Evolutionary conservation across 2,329 filamentous ascomycete species (phyloP), one percentile per base, ranked within the genome.

Genomic region (Alternaria postmessia): DNA sequence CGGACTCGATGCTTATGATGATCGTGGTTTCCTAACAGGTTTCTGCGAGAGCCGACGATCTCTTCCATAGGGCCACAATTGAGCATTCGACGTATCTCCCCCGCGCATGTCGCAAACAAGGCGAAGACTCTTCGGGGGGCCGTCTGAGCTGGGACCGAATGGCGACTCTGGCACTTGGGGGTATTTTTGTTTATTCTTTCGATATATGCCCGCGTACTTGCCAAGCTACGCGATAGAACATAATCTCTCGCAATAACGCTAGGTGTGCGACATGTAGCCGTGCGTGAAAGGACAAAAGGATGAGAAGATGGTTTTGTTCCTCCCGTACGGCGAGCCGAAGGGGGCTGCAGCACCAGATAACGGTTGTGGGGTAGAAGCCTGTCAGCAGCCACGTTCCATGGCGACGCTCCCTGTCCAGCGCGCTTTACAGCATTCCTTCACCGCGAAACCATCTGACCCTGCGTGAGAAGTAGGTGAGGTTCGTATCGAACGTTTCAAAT

Each of bases 401-500:
- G 52, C 55, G 39, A 32, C 44, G 41, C 49, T 47, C 20, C 22
- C 32, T 51, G 44, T 43, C 48, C 48, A 44, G 54, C 44, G 41
- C 14, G 49, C 48, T 44, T 55, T 38, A 44, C 61, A 43, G 46
- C 54, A 51, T 41, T 38, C 38, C 4, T 46, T 34, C 24, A 57
- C 22, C 26, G 47, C 54, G 26, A 48, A 36, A 46, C n/a, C 18
- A 30, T 24, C 14, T 28, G 48, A 36, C 38, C 47, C 51, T 56
- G 58, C 47, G 57, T 42, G 34, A 51, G 54, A 49, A 47, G 32
- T 41, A 22, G 30, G 34, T 6, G 24, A 22, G 14, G 34, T 47
- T 48, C 57, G 68, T 63, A 65, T 68, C 20, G 61, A 72, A 68
- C 24, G 65, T 63, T 66, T 67, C 62, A 57, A 49, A 47, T 59